Conservation (phyloP, 2,329 filamentous ascomycete species). For the Trichoderma gracile region DNA sequence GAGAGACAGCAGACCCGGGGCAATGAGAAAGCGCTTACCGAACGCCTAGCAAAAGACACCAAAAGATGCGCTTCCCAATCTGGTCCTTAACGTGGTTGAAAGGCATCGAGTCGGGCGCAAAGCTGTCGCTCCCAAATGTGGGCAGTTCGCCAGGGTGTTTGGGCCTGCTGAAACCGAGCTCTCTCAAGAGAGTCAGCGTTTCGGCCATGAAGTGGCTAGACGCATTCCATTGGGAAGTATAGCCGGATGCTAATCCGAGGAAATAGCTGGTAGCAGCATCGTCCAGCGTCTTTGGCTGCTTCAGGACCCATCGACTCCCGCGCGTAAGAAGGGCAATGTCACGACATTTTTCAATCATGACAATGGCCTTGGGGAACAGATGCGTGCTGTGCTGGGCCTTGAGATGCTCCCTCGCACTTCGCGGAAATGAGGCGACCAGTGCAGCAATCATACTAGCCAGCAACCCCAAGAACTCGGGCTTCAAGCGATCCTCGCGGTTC, state of each 20-base stretch:
- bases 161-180: slow-evolving; percentile 64
- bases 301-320: slow-evolving; percentile 54
- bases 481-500: slow-evolving; percentile 64
- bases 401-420: slow-evolving; percentile 68
- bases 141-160: slow-evolving; percentile 45
- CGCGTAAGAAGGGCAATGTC: slow-evolving; percentile 68
- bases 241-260: slow-evolving; percentile 64
- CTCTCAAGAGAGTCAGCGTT: slow-evolving; percentile 66
- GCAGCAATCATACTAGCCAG: slow-evolving; percentile 72
- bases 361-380: slow-evolving; percentile 67
- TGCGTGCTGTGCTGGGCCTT: slow-evolving; percentile 64
- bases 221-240: slow-evolving; percentile 67
- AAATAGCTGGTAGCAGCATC: slow-evolving; percentile 75
- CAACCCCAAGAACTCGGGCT: slow-evolving; percentile 67
- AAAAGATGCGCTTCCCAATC: slow-evolving; percentile 78
- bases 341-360: slow-evolving; percentile 70
- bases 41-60: slow-evolving; percentile 75
- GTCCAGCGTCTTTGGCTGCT: slow-evolving; percentile 51
- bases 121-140: slow-evolving; percentile 44
- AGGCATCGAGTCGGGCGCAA: slow-evolving; percentile 45
- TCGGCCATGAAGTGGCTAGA: slow-evolving; percentile 73
- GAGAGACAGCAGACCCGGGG: not conserved
- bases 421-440: slow-evolving; percentile 74
- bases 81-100: slow-evolving; percentile 73
- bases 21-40: slow-evolving; percentile 47